Evolutionary conservation across 2,329 filamentous ascomycete species (phyloP).

Genomic region (Talaromyces amestolkiae): DNA sequence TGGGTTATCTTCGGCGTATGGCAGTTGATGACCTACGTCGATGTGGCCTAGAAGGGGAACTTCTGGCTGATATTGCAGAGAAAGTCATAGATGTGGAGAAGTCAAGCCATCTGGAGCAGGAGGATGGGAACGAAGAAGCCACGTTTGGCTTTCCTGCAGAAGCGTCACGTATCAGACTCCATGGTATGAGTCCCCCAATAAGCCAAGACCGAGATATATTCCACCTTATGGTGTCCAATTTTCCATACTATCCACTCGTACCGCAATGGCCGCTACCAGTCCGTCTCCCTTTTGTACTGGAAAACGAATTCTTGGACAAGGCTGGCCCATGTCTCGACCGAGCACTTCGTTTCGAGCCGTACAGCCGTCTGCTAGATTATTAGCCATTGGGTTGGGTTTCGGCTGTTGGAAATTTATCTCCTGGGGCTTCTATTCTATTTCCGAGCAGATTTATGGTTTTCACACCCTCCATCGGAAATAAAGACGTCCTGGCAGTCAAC

Average conservation of each 20-base stretch:
- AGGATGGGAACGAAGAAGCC: neutral
- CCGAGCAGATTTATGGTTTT: neutral
- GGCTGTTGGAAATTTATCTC: neutral
- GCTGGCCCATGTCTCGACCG: slow-evolving; percentile 6
- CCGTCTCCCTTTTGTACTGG: neutral
- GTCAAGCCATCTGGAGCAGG: neutral
- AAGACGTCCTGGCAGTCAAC: neutral
- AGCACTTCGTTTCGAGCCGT: slow-evolving; percentile 12
- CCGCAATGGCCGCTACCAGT: neutral
- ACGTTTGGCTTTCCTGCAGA: slow-evolving; percentile 3
- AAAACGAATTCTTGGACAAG: neutral
- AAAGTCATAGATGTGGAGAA: slow-evolving; percentile 3
- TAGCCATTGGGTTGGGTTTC: neutral
- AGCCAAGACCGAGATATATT: neutral
- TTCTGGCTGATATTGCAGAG: slow-evolving; percentile 12
- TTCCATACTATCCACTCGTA: slow-evolving; percentile 9
- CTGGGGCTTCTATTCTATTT: neutral
- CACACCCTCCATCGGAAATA: too few species aligned
- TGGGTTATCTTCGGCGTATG: slow-evolving; percentile 4
- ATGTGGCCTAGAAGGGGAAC: slow-evolving; percentile 4
- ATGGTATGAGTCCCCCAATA: neutral
- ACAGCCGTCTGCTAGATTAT: neutral
- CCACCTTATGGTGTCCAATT: slow-evolving; percentile 10
- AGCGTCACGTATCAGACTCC: slow-evolving; percentile 8
- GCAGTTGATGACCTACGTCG: slow-evolving; percentile 8